Conservation (phyloP, 352 stramenopile species). For the Phytophthora crassamura region DNA sequence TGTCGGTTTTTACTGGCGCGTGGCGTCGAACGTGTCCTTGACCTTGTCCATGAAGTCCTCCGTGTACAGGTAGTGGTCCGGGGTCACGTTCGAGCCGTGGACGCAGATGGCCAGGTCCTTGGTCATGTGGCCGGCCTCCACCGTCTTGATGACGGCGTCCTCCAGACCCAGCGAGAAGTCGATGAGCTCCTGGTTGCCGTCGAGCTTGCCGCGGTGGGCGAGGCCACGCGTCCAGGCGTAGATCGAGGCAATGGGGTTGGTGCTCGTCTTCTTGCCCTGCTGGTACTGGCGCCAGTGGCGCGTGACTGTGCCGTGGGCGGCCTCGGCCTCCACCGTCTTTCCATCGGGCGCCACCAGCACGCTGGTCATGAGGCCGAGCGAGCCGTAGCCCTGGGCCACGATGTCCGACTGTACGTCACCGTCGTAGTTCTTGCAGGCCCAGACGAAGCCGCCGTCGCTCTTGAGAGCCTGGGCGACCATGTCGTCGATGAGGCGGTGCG, state of each 20-base stretch:
- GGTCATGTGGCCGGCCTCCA: conserved; percentile 84
- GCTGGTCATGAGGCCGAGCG: conserved; percentile 80
- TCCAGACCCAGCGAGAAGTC: conserved; percentile 69
- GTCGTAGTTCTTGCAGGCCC: too few species aligned
- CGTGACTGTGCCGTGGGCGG: conserved; percentile 87
- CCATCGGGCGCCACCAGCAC: conserved; percentile 79
- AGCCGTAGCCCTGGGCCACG: conserved; percentile 82
- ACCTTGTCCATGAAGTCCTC: conserved; percentile 91
- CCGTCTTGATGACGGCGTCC: conserved; percentile 72
- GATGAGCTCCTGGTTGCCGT: conserved; percentile 77
- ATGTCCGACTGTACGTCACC: conserved; percentile 85
- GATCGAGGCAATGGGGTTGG: conserved; percentile 84
- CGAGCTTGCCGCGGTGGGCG: conserved; percentile 72
- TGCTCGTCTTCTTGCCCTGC: conserved; percentile 80
- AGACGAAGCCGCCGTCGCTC: conserved; percentile 76
- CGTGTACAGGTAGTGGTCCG: conserved; percentile 61
- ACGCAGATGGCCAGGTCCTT: conserved; percentile 86
- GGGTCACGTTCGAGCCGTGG: conserved; percentile 62
- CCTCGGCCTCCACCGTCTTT: conserved; percentile 85
- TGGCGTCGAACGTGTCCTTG: conserved; percentile 80
- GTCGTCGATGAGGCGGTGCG: conserved; percentile 82
- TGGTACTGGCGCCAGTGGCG: conserved; percentile 85
- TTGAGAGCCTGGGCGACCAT: conserved; percentile 88
- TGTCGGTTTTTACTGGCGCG: too few species aligned
- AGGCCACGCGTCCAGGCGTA: conserved; percentile 85